A percentile compares a stretch with the other conserved stretches of the same genome.
Evolutionary conservation across 2,329 filamentous ascomycete genomes (phyloP).

Genomic region (Geosmithia flava): DNA sequence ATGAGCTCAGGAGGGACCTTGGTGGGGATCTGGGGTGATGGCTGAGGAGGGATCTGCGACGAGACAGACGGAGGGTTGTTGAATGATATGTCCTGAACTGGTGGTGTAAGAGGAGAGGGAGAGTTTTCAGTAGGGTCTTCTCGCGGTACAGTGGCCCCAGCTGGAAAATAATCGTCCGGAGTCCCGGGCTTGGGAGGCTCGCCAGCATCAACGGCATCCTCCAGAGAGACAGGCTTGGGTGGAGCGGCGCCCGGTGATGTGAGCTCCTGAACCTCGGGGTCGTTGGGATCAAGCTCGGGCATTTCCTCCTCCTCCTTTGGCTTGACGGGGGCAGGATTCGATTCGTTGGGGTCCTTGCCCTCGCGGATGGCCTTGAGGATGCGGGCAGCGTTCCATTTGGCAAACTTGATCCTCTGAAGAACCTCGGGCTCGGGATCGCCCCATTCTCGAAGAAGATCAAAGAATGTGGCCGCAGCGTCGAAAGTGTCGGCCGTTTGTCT

Average conservation of each 20-base stretch:
- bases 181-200: slow-evolving; percentile 9
- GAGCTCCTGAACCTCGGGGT: slow-evolving; percentile 48
- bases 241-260: slow-evolving; percentile 18
- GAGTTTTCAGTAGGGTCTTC: slow-evolving; percentile 1
- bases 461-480: slow-evolving; percentile 81
- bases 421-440: slow-evolving; percentile 61
- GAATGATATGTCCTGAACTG: slow-evolving; percentile 8
- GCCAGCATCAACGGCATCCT: slow-evolving; percentile 38
- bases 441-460: slow-evolving; percentile 83
- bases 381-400: slow-evolving; percentile 87
- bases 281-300: slow-evolving; percentile 40
- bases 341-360: slow-evolving; percentile 81
- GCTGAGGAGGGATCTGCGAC: slow-evolving; percentile 13
- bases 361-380: slow-evolving; percentile 87
- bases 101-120: slow-evolving; percentile 7
- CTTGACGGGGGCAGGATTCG: slow-evolving; percentile 57
- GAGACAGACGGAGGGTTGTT: slow-evolving; percentile 7
- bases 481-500: slow-evolving; percentile 92
- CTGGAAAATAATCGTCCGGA: slow-evolving; percentile 20
- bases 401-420: slow-evolving; percentile 82
- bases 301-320: neutral
- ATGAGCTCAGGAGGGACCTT: slow-evolving; percentile 11
- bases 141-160: slow-evolving; percentile 4
- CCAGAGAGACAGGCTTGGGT: slow-evolving; percentile 31
- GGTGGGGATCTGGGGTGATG: slow-evolving; percentile 14